Evolutionary conservation across 345 rosid genomes (phyloP).

Genomic region (Excoecaria cochinchinensis): DNA sequence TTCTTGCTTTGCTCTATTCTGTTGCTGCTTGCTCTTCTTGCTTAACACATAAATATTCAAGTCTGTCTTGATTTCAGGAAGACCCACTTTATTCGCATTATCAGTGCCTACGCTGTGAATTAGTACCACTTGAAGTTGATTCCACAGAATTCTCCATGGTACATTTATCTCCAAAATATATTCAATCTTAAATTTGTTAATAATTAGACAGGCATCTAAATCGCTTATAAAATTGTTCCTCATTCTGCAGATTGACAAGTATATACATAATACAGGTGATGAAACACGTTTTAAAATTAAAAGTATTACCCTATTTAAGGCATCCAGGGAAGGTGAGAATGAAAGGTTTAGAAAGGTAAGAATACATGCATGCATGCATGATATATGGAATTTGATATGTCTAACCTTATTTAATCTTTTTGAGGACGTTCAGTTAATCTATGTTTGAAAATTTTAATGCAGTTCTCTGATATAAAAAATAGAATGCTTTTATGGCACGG

Average conservation of each 20-base stretch:
- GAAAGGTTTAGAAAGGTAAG: not conserved
- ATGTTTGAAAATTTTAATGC: not conserved
- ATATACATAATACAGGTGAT: not conserved
- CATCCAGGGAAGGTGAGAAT: not conserved
- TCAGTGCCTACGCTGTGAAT: not conserved
- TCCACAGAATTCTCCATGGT: not conserved
- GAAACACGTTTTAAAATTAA: not conserved
- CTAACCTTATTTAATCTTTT: not conserved
- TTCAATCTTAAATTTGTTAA: not conserved
- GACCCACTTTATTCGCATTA: not conserved
- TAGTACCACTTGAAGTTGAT: not conserved
- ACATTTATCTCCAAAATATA: not conserved
- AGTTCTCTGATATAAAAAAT: not conserved
- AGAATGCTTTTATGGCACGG: not conserved
- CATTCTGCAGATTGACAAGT: not conserved
- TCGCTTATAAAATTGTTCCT: not conserved
- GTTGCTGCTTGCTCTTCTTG: not conserved
- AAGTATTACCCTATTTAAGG: not conserved
- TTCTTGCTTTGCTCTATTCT: not conserved
- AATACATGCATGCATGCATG: not conserved
- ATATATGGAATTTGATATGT: not conserved
- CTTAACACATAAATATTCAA: not conserved
- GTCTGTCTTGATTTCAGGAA: not conserved
- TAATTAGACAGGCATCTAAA: not conserved
- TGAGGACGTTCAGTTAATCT: not conserved